A percentile compares a stretch with the other conserved stretches of the same genome.
These are phyloP conservation scores for Entomortierella chlamydospora DNA, from an alignment of 192 early-diverging fungal species.

Conservation along the genomic window DNA sequence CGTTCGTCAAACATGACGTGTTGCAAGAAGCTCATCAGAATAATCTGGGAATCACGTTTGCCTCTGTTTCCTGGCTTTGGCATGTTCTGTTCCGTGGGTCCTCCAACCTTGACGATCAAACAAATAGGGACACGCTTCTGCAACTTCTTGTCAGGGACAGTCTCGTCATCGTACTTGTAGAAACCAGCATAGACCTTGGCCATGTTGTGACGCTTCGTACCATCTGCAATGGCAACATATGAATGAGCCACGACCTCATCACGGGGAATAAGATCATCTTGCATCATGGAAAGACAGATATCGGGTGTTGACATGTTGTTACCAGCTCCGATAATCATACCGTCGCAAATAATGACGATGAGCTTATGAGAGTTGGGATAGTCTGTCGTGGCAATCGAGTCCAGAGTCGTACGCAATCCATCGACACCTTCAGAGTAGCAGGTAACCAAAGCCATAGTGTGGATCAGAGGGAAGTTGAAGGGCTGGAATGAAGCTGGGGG, in stretches of 20 bases:
- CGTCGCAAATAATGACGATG: conserved; percentile 83
- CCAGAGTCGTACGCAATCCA: conserved; percentile 78
- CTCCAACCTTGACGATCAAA: conserved; percentile 79
- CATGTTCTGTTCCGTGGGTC: conserved; percentile 67
- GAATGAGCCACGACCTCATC: conserved; percentile 77
- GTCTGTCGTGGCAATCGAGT: conserved; percentile 82
- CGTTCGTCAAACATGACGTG: conserved; percentile 91
- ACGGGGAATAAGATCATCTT: conserved; percentile 69
- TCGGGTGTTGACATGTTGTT: conserved; percentile 84
- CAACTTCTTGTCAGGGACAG: conserved; percentile 61
- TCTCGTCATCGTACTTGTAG: conserved; percentile 78
- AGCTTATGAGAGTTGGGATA: conserved; percentile 85
- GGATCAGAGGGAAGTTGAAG: conserved; percentile 62
- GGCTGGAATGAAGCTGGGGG: conserved; percentile 60
- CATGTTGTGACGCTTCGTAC: conserved; percentile 92
- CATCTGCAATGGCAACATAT: conserved; percentile 93
- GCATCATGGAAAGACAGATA: conserved; percentile 84
- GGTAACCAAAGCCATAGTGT: conserved; percentile 81
- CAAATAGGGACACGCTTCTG: conserved; percentile 77
- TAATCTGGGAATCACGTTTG: conserved; percentile 96
- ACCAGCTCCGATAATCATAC: conserved; percentile 82
- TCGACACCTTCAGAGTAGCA: conserved; percentile 84
- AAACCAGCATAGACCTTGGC: conserved; percentile 94
- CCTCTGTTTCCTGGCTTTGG: conserved; percentile 89
- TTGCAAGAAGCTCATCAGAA: conserved; percentile 96